These are phyloP conservation scores for Moringa oleifera DNA, from an alignment of 345 rosid genomes.

Conservation along the genomic window DNA sequence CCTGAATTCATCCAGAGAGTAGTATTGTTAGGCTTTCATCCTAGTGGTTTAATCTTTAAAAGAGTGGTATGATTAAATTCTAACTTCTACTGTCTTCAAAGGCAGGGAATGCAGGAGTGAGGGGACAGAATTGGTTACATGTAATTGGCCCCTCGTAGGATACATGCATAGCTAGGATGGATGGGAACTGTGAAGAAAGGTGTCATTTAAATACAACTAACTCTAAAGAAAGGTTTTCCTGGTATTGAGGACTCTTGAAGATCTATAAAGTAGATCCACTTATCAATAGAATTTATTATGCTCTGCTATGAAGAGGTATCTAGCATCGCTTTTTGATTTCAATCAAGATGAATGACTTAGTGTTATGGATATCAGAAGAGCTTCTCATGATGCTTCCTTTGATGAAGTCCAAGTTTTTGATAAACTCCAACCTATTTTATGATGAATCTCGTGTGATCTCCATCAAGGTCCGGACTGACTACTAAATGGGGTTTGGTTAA, in stretches of 20 bases:
- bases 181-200: not conserved
- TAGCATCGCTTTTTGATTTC: too few species aligned
- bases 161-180: not conserved
- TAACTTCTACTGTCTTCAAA: not conserved
- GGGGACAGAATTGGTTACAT: not conserved
- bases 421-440: too few species aligned
- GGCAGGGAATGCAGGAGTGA: not conserved
- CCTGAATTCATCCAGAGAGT: not conserved
- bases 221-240: not conserved
- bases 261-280: too few species aligned
- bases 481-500: not conserved
- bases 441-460: not conserved
- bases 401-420: not conserved
- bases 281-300: not conserved
- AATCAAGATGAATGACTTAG: not conserved
- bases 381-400: not conserved
- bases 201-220: not conserved
- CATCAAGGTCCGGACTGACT: not conserved
- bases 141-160: not conserved
- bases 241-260: too few species aligned
- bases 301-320: not conserved
- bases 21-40: not conserved
- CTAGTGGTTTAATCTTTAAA: too few species aligned
- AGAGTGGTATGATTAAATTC: not conserved
- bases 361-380: not conserved